These are phyloP conservation scores for Zygoascus hellenicus DNA, from an alignment of 1,139 yeast genomes.

Conservation along the genomic window DNA sequence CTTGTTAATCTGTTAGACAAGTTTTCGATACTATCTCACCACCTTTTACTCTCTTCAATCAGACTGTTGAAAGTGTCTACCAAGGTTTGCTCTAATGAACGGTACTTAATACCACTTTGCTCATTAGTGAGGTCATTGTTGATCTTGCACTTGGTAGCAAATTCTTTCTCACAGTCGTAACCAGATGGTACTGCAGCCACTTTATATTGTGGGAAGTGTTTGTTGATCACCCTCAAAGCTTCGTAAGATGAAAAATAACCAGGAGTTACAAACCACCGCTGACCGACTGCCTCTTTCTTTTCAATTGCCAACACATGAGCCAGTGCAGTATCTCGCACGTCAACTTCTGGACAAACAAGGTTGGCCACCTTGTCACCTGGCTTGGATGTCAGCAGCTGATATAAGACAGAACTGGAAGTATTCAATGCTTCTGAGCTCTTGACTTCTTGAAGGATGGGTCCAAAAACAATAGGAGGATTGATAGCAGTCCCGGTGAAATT, in stretches of 20 bases:
- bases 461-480: constrained; percentile 45
- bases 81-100: constrained; percentile 16
- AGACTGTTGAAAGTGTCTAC: constrained; percentile 16
- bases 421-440: constrained; percentile 26
- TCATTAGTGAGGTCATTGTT: constrained; percentile 18
- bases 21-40: too few relatives aligned
- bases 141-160: constrained; percentile 1
- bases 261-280: constrained; percentile 39
- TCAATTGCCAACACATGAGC: constrained; percentile 46
- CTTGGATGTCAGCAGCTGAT: constrained; percentile 22
- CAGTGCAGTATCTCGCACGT: constrained; percentile 50
- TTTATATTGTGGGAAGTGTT: constrained; percentile 34
- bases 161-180: background rate
- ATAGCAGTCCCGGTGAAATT: constrained; percentile 40
- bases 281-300: constrained; percentile 30
- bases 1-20: too few relatives aligned
- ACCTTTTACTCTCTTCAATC: constrained; percentile 9
- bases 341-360: constrained; percentile 31
- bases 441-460: constrained; percentile 39
- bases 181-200: constrained; percentile 3
- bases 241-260: constrained; percentile 34
- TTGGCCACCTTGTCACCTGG: constrained; percentile 10
- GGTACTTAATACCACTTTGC: constrained; percentile 19
- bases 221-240: constrained; percentile 36
- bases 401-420: constrained; percentile 26